Evolutionary conservation across 2,329 filamentous ascomycete genomes (phyloP).

Genomic region (Fonsecaea multimorphosa): DNA sequence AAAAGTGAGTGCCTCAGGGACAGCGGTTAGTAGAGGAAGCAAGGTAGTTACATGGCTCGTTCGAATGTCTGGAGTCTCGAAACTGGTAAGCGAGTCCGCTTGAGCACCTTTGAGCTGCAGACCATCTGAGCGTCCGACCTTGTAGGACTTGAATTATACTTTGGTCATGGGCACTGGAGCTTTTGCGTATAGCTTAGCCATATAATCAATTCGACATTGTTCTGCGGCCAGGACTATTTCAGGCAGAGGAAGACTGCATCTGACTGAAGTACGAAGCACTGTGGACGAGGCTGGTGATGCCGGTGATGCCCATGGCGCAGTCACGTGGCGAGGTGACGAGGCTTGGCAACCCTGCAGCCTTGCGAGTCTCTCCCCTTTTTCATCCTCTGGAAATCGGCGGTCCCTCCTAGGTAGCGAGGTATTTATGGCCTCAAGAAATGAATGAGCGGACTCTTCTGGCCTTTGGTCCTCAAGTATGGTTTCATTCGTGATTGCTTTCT

Average conservation of each 20-base stretch:
- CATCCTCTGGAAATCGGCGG: background rate
- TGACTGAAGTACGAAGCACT: background rate
- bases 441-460: too few species aligned
- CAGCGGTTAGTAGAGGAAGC: background rate
- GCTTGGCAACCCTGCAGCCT: background rate
- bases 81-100: background rate
- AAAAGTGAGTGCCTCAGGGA: background rate
- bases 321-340: background rate
- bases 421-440: too few species aligned
- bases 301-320: background rate
- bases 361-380: background rate
- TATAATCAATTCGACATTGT: background rate
- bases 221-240: background rate
- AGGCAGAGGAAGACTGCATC: background rate
- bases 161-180: too few species aligned
- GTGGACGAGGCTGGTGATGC: background rate
- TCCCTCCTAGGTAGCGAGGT: too few species aligned
- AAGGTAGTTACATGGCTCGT: background rate
- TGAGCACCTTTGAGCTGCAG: background rate
- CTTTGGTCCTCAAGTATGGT: too few species aligned
- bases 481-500: too few species aligned
- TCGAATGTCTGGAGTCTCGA: background rate
- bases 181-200: background rate
- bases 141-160: background rate
- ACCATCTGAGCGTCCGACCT: background rate